A percentile compares a stretch with the other conserved stretches of the same genome.
phyloP scores from a whole-genome alignment of 2,329 filamentous ascomycete genomes.

The Cercospora beticola region DNA sequence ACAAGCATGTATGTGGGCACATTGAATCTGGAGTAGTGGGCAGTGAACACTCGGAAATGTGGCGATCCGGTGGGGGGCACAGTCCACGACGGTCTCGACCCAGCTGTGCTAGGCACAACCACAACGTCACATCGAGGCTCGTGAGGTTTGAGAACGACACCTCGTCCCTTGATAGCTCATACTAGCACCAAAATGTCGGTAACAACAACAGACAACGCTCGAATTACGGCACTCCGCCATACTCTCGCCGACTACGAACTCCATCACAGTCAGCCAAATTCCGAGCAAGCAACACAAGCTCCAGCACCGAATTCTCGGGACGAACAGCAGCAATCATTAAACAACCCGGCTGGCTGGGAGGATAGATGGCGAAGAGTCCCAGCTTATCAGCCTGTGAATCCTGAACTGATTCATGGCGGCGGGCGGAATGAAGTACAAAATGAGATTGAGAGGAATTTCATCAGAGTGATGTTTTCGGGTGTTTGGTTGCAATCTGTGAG shows the following conservation, averaged over 20 bases:
- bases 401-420: constrained; percentile 40
- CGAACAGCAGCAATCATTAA: constrained; percentile 19
- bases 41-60: background rate
- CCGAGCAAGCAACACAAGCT: constrained; percentile 32
- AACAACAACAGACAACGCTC: constrained; percentile 46
- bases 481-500: constrained; percentile 46
- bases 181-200: constrained; percentile 41
- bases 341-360: constrained; percentile 48
- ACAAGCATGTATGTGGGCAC: background rate
- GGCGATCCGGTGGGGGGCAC: background rate
- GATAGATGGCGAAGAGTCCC: constrained; percentile 51
- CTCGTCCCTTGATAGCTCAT: background rate
- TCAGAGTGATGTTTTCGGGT: constrained; percentile 52
- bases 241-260: constrained; percentile 50
- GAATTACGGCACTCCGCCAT: constrained; percentile 39
- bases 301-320: constrained; percentile 33
- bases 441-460: constrained; percentile 48
- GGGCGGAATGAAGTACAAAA: constrained; percentile 49
- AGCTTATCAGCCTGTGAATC: constrained; percentile 49
- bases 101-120: background rate
- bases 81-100: background rate
- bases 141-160: background rate
- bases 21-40: background rate
- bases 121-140: background rate
- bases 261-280: constrained; percentile 39